Evolutionary conservation across 306 rosid genomes (phyloP).

Genomic region (Senna tora): DNA sequence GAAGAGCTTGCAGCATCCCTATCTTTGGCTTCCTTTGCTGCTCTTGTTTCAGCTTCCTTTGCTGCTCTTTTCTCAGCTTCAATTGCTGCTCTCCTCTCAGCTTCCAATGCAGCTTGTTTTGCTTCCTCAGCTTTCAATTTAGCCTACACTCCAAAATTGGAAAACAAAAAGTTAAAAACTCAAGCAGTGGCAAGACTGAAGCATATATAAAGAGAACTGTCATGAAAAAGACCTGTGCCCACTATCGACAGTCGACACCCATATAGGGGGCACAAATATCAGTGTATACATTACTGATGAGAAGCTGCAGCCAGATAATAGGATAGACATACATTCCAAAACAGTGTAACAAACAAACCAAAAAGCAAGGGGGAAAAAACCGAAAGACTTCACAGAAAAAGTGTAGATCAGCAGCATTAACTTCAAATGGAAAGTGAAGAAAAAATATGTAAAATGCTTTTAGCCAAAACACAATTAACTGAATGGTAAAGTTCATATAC

Average conservation of each 20-base stretch:
- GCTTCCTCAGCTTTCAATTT: slow-evolving; percentile 77
- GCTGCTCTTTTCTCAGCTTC: slow-evolving; percentile 67
- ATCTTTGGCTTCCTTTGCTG: slow-evolving; percentile 57
- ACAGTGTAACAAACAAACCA: slow-evolving; percentile 12
- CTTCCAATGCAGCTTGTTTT: slow-evolving; percentile 71
- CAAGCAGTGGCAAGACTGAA: slow-evolving; percentile 18
- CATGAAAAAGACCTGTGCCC: slow-evolving; percentile 12
- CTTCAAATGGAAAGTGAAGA: slow-evolving; percentile 29
- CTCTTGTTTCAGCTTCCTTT: slow-evolving; percentile 70
- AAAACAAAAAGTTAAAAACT: slow-evolving; percentile 34
- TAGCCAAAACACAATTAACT: slow-evolving; percentile 24
- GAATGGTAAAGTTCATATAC: slow-evolving; percentile 46
- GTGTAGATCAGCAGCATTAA: slow-evolving; percentile 10
- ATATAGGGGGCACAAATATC: slow-evolving; percentile 11
- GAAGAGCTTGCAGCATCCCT: slow-evolving; percentile 49
- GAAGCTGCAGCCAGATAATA: background rate
- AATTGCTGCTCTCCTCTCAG: slow-evolving; percentile 63
- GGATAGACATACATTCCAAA: slow-evolving; percentile 27
- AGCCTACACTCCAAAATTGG: slow-evolving; percentile 55
- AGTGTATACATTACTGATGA: background rate
- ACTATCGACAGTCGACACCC: slow-evolving; percentile 4
- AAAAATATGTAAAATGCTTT: slow-evolving; percentile 1
- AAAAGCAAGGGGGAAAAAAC: background rate
- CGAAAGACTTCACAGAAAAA: slow-evolving; percentile 7
- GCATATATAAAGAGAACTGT: slow-evolving; percentile 25